phyloP scores from a whole-genome alignment of 2,329 filamentous ascomycete genomes.

The Catunica adiposa region DNA sequence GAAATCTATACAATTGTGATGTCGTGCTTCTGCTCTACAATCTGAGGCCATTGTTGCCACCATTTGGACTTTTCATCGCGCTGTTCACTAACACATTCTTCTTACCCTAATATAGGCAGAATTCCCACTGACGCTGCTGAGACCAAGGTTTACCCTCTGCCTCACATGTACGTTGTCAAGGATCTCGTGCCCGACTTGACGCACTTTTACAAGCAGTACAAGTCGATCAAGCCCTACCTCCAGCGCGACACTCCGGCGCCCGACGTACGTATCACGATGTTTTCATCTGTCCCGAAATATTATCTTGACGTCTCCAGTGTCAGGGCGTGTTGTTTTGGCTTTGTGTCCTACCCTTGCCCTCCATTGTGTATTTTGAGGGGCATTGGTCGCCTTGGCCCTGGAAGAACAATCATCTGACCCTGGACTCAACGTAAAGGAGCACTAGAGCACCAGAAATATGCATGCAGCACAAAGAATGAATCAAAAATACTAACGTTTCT shows the following conservation, averaged over 20 bases:
- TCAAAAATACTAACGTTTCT: not conserved
- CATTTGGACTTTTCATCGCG: not conserved
- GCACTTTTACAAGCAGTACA: conserved; percentile 99
- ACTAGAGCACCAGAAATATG: not conserved
- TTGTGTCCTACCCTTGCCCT: not conserved
- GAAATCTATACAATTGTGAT: not conserved
- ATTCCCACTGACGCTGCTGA: conserved; percentile 79
- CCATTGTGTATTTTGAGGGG: not conserved
- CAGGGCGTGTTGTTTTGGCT: not conserved
- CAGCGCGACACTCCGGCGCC: conserved; percentile 72
- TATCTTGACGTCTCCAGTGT: not conserved
- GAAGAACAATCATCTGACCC: not conserved
- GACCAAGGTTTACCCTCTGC: conserved; percentile 90
- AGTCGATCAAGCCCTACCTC: conserved; percentile 97
- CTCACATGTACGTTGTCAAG: conserved; percentile 98
- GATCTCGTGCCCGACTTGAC: conserved; percentile 96
- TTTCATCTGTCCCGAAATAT: not conserved
- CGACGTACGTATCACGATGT: conserved; percentile 46
- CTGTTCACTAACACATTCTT: not conserved
- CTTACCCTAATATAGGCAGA: conserved; percentile 46
- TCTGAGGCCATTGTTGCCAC: not conserved
- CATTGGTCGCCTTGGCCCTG: not conserved
- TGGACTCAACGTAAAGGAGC: not conserved
- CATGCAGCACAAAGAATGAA: not conserved
- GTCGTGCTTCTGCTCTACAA: not conserved